A percentile compares a stretch with the other conserved stretches of the same genome.
Conservation (phyloP, 768 basidiomycete species). For the Termitomyces sp. region DNA sequence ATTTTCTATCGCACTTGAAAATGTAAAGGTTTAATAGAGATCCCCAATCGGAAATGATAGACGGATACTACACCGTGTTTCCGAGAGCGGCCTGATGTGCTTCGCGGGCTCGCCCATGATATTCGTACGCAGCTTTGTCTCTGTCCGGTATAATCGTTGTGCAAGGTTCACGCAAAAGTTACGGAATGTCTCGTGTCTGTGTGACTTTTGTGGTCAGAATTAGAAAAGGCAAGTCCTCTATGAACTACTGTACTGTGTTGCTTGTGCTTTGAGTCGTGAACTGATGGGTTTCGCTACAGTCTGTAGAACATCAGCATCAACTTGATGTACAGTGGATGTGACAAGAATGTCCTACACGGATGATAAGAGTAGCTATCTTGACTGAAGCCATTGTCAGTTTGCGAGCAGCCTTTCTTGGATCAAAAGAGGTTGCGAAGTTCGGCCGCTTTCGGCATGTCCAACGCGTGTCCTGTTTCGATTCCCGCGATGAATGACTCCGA, state of each 20-base stretch:
- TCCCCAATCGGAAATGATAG: not conserved
- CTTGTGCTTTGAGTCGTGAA: constrained; percentile 61
- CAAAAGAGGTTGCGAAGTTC: not conserved
- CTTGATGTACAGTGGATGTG: not conserved
- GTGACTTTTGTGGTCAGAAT: not conserved
- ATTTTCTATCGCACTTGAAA: constrained; percentile 71
- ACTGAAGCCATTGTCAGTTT: constrained; percentile 50
- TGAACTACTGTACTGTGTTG: constrained; percentile 49
- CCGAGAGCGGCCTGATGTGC: constrained; percentile 71
- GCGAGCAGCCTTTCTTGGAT: not conserved
- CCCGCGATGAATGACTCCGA: no score
- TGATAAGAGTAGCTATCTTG: constrained; percentile 70
- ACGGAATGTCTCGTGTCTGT: constrained; percentile 70
- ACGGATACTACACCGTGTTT: constrained; percentile 49
- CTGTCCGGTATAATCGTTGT: constrained; percentile 71
- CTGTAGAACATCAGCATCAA: constrained; percentile 28
- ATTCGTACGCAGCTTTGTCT: constrained; percentile 66
- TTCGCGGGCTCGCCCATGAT: constrained; percentile 74
- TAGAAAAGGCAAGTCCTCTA: not conserved
- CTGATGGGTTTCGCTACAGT: constrained; percentile 86
- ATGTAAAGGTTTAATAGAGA: not conserved
- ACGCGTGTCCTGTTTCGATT: not conserved
- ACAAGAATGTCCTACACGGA: constrained; percentile 34
- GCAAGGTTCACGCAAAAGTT: constrained; percentile 67
- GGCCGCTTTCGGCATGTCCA: not conserved